Conservation (phyloP, 176 grass and related monocot species). For the Eragrostis curvula region DNA sequence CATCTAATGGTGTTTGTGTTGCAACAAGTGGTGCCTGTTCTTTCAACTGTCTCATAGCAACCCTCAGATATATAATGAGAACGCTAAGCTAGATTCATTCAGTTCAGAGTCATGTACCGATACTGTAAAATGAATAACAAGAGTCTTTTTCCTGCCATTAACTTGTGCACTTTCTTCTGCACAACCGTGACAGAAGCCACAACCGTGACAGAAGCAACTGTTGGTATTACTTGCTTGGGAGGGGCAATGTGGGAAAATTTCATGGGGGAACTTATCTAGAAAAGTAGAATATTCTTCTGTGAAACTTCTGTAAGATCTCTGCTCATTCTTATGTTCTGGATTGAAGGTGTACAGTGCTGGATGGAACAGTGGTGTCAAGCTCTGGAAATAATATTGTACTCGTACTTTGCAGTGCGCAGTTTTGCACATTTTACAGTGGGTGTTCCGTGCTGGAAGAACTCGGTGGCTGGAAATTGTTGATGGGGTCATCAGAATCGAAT, state of each 20-base stretch:
- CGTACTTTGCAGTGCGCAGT: background rate
- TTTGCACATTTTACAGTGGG: background rate
- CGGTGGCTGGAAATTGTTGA: background rate
- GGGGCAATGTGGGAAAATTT: background rate
- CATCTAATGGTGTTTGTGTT: background rate
- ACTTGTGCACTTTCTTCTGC: background rate
- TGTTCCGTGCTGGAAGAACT: background rate
- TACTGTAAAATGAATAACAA: constrained; percentile 35
- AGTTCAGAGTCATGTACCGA: background rate
- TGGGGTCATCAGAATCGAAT: background rate
- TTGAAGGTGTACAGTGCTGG: background rate
- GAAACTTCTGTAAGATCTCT: background rate
- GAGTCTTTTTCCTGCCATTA: background rate
- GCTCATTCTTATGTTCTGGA: background rate
- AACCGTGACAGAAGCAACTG: no score
- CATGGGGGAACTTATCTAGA: background rate
- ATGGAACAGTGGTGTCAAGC: background rate
- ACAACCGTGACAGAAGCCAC: background rate
- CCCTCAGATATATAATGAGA: constrained; percentile 26
- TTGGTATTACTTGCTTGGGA: background rate
- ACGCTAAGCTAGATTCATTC: constrained; percentile 9
- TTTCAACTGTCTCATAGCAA: constrained; percentile 14
- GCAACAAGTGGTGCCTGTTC: background rate
- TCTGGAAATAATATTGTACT: no score
- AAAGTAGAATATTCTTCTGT: background rate